phyloP scores from a whole-genome alignment of 306 rosid genomes.

The Betula pendula region DNA sequence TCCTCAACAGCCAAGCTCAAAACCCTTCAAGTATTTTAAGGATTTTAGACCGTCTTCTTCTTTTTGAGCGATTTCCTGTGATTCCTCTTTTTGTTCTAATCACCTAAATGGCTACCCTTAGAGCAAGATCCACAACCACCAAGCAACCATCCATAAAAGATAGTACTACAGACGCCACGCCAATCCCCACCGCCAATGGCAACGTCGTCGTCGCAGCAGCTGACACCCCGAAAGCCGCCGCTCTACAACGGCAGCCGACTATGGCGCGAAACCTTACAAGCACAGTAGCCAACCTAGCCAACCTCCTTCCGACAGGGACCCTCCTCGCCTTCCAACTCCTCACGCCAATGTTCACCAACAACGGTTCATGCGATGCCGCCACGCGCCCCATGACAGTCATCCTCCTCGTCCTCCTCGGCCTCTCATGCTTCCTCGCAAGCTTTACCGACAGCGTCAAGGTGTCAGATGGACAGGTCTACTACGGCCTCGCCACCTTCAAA shows the following conservation, averaged over 20 bases:
- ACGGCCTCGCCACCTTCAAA: constrained; percentile 57
- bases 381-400: constrained; percentile 37
- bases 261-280: constrained; percentile 37
- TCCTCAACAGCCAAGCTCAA: neutral
- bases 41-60: too few relatives aligned
- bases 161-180: neutral
- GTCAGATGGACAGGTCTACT: constrained; percentile 48
- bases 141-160: constrained; percentile 16
- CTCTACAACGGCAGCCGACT: constrained; percentile 9
- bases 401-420: constrained; percentile 45
- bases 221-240: neutral
- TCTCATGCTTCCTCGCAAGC: constrained; percentile 55
- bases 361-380: constrained; percentile 60
- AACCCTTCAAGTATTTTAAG: too few relatives aligned
- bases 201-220: neutral
- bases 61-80: too few relatives aligned
- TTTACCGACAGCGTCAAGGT: constrained; percentile 62
- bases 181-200: neutral
- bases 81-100: too few relatives aligned
- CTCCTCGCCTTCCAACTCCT: constrained; percentile 69
- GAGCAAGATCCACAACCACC: constrained; percentile 25
- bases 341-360: constrained; percentile 61
- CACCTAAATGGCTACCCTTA: constrained; percentile 34
- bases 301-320: constrained; percentile 75
- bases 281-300: constrained; percentile 72